Base-by-base conservation (phyloP, 2,329 filamentous ascomycete genomes). In the Fusarium piperis region DNA sequence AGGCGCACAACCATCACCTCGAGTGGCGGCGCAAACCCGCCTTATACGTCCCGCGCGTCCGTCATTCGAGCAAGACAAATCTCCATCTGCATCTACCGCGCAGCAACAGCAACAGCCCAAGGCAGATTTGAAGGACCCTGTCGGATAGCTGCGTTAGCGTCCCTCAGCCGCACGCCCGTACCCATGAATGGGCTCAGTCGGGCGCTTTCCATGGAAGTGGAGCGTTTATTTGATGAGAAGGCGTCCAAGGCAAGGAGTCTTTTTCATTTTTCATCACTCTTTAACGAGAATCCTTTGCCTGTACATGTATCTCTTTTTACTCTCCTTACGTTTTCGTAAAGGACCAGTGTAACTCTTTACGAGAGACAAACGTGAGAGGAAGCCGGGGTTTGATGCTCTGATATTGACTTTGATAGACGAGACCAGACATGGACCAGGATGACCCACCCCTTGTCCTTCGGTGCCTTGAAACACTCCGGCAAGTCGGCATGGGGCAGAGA, bases 151-250 rank as follows among this genome's bases (percentile, higher is more conserved):
- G 71, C 74, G 59, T 67, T 76, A 76, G 74, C 64, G 74, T 53
- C 56, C 53, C 48, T 76, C 74, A 76, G 74, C 74, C 74, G 74
- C 74, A 76, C 62, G 44, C n/a, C n/a, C n/a, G n/a, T n/a, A n/a
- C n/a, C n/a, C 62, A 58, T 44, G 59, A 53, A 39, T 38, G 65
- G 60, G 44, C 59, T 26, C 60, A 56, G 62, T 65, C 48, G 68
- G 73, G 62, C 65, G 63, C 36, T 48, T 12, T 28, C 62, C 35
- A 51, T 11, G 57, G 32, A n/a, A 48, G 73, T 68, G 72, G 61
- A 71, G 59, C 51, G 16, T 32, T 8, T 44, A 44, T 57, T 20
- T n/a, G 30, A 36, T 44, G 67, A n/a, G n/a, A n/a, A 41, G 70
- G 56, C 53, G 61, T 65, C 58, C 35, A 41, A 35, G 18, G 57